These are phyloP conservation scores for Hippophae gyantsensis DNA, from an alignment of 306 rosid species.

Conservation along the genomic window DNA sequence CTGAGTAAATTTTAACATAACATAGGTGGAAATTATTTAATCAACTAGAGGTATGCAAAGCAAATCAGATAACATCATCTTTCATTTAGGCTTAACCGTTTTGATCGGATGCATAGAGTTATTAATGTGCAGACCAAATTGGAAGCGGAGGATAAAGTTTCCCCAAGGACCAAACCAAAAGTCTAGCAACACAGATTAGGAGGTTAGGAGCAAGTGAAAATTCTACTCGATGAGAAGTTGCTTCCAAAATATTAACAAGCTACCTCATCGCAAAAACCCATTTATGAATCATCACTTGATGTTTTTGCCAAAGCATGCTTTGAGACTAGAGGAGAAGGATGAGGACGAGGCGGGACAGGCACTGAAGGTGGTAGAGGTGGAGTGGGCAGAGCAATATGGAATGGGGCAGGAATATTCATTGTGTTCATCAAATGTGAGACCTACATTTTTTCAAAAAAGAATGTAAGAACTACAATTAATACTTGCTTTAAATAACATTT, in stretches of 20 bases:
- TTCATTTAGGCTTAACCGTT: conserved; percentile 2
- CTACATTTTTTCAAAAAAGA: conserved; percentile 3
- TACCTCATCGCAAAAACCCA: conserved; percentile 97
- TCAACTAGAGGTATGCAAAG: conserved; percentile 8
- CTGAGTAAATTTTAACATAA: conserved; percentile 24
- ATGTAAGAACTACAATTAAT: conserved; percentile 7
- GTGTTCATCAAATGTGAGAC: conserved; percentile 96
- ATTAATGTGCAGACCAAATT: conserved; percentile 2
- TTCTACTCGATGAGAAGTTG: no score
- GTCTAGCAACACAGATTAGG: background rate
- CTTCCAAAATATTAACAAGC: background rate
- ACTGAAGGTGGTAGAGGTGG: conserved; percentile 82
- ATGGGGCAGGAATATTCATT: conserved; percentile 96
- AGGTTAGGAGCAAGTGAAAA: no score
- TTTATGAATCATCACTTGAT: conserved; percentile 83
- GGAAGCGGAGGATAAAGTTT: conserved; percentile 3
- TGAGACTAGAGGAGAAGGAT: conserved; percentile 28
- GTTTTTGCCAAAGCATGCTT: conserved; percentile 37
- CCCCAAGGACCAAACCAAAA: background rate
- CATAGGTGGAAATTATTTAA: background rate
- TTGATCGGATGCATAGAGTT: background rate
- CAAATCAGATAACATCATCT: background rate
- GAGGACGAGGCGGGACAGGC: conserved; percentile 35
- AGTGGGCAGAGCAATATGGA: conserved; percentile 87
- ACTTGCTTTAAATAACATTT: no score